phyloP scores from a whole-genome alignment of 345 rosid genomes.

The Linum trigynum region DNA sequence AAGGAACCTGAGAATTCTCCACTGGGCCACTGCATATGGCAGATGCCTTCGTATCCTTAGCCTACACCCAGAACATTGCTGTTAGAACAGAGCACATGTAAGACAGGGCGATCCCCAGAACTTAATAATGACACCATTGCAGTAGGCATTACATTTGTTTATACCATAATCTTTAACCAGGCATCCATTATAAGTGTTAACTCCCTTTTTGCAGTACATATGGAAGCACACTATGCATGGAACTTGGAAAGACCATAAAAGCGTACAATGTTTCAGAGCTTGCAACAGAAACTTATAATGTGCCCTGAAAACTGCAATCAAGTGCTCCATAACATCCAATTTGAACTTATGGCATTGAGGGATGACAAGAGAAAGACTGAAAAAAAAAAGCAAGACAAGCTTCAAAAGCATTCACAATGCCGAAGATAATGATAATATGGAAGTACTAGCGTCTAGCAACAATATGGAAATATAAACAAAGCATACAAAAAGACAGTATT shows the following conservation, averaged over 20 bases:
- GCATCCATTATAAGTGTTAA: too few species aligned
- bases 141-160: not conserved
- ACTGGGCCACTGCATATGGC: constrained; percentile 49
- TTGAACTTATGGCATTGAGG: too few species aligned
- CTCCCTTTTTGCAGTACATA: not conserved
- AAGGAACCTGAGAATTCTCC: constrained; percentile 59
- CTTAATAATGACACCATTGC: not conserved
- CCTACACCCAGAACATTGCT: constrained; percentile 35
- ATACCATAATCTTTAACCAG: not conserved
- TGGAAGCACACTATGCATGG: not conserved
- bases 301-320: too few species aligned
- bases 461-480: constrained; percentile 1
- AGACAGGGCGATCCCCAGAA: not conserved
- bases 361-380: constrained; percentile 5
- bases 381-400: not conserved
- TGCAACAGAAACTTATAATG: too few species aligned
- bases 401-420: not conserved
- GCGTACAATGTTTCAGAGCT: too few species aligned
- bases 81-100: not conserved
- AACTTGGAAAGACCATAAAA: too few species aligned
- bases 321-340: too few species aligned
- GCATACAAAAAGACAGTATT: not conserved
- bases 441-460: not conserved
- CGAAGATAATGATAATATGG: not conserved
- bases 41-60: constrained; percentile 34